A percentile compares a stretch with the other conserved stretches of the same genome.
Evolutionary conservation across 2,329 filamentous ascomycete genomes (phyloP).

Genomic region (Fusarium sp.): DNA sequence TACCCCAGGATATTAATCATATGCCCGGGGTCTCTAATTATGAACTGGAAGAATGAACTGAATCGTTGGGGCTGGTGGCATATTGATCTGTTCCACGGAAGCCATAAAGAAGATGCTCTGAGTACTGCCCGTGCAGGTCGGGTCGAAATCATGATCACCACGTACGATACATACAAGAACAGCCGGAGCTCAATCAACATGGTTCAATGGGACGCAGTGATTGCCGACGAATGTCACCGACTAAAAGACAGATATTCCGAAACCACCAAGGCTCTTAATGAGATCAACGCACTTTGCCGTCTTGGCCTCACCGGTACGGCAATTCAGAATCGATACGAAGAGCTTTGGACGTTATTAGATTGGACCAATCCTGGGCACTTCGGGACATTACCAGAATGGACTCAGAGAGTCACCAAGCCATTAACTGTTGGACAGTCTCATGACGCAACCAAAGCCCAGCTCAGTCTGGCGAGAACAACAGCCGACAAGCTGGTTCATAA

Average conservation of each 20-base stretch:
- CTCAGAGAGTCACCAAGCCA: constrained; percentile 78
- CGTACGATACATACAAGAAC: constrained; percentile 90
- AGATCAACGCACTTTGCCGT: constrained; percentile 89
- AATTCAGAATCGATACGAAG: constrained; percentile 98
- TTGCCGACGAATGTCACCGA: constrained; percentile 93
- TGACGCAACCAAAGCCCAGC: constrained; percentile 84
- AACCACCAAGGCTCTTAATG: constrained; percentile 86
- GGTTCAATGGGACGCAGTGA: constrained; percentile 90
- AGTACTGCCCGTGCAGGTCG: constrained; percentile 79
- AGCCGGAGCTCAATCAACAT: constrained; percentile 80
- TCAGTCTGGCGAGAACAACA: constrained; percentile 82
- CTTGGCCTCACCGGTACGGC: constrained; percentile 95
- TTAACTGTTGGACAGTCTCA: constrained; percentile 91
- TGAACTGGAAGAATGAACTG: constrained; percentile 91
- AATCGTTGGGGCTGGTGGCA: constrained; percentile 97
- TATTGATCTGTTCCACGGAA: constrained; percentile 82
- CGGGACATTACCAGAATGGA: constrained; percentile 78
- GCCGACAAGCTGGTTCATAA: constrained; percentile 88
- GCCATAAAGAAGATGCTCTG: constrained; percentile 74
- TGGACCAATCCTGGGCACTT: constrained; percentile 91
- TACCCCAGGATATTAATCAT: constrained; percentile 84
- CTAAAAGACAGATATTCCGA: constrained; percentile 84
- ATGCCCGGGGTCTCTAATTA: constrained; percentile 87
- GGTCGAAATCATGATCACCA: constrained; percentile 92
- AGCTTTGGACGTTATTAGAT: constrained; percentile 94